Evolutionary conservation across 164 flowering plant genomes (phyloP), one percentile per base, ranked within the genome.

Genomic region (Houttuynia cordata): DNA sequence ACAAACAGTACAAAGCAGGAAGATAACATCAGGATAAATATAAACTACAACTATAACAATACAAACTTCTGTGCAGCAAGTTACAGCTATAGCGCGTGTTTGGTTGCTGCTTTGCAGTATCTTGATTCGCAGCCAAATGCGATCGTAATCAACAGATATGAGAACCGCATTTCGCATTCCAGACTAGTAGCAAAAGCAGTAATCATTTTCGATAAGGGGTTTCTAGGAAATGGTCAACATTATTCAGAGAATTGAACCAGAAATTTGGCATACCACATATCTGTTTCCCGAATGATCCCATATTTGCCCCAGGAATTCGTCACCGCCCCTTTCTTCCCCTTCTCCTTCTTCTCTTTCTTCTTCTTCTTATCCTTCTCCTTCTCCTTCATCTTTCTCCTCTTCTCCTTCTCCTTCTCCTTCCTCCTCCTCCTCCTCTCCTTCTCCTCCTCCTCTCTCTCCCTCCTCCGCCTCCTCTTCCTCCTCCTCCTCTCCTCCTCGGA

Each of bases 281-380:
- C 98, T 58, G 83, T 82, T 70, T 92, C 97, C 66, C 82, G 69
- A 56, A 89, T 82, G 49, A 84, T 71, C 34, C 98, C 98, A 73
- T 85, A 86, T 69, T 92, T 89, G 9, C 97, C 98, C 97, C 98
- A 89, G 0, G 79, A 80, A 69, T 83, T 70, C 37, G 98, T 92
- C 23, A 89, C 98, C 0, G 96, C 96, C 40, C 90, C 94, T 58
- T 55, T 82, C 71, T 75, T 83, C 59, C 72, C 83, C 59, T 78
- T 70, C 78, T 75, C 72, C 62, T 81, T 76, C 73, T 70, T 70
- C 69, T 70, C 66, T 58, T 61, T 71, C 68, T 64, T 62, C 70
- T 60, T 59, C 62, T 67, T 54, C 53, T 73, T 47, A 58, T 59
- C 53, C 67, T 56, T 63, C 67, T 64, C 60, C 59, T 54, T 56